Base-by-base conservation (phyloP, 345 rosid genomes). In the Trapa incisa region DNA sequence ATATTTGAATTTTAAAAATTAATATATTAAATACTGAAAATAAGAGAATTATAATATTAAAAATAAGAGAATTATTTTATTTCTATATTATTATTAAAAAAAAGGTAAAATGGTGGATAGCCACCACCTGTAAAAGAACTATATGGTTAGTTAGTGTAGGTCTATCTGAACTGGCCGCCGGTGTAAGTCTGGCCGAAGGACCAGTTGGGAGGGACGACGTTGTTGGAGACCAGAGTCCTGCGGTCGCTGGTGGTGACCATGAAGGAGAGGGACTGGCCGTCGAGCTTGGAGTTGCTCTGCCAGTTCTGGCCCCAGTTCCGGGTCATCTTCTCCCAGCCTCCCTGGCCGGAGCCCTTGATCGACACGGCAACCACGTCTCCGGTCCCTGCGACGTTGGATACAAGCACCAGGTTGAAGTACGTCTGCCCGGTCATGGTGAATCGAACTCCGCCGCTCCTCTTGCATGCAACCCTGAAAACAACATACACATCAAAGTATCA, bases 261-360 rank as follows among this genome's bases (percentile, higher is more conserved):
- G 69, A 83, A 83, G 4, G 89, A 85, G 56, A 85, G 85, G 65
- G 84, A 64, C 73, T 85, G 87, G n/a, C 84, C 89, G 22, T 82
- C 74, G 3, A 85, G 87, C 33, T 78, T 70, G 14, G 79, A 65
- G 47, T 83, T 85, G 80, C 83, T 83, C 69, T 85, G 89, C 89
- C 89, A 85, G 45, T 85, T 85, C 68, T 81, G 85, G 41, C 89
- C 89, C 89, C 89, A 85, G 66, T 85, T 85, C 50, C 87, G 74
- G 3, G 85, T 81, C 87, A 85, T 76, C 22, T 79, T 61, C 64
- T 81, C 85, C 89, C 89, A 83, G 1, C 61, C 65, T 68, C 79
- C 77, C 8, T 56, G 75, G 53, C 58, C 69, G 6, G 81, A 76
- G 50, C 89, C 89, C 76, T 78, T 85, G 14, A 85, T n/a, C 35